A percentile compares a stretch with the other conserved stretches of the same genome.
Evolutionary conservation across 2,329 filamentous ascomycete genomes (phyloP).

Genomic region (Venturia asperata): DNA sequence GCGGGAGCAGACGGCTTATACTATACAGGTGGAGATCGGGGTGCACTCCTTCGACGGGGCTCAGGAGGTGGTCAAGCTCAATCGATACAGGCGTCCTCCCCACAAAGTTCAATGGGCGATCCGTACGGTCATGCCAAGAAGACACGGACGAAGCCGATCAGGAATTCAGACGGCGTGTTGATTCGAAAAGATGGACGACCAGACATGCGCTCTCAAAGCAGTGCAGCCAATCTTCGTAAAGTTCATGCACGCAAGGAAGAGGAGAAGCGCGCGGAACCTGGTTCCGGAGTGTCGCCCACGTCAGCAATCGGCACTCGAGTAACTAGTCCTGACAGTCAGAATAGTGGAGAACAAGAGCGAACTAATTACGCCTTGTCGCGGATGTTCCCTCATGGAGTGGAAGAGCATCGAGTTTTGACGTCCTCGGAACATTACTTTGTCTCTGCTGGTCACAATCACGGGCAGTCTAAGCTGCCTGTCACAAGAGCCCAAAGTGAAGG

Average conservation of each 20-base stretch:
- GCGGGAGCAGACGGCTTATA: slow-evolving; percentile 33
- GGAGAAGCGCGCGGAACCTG: slow-evolving; percentile 21
- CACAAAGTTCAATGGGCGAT: slow-evolving; percentile 23
- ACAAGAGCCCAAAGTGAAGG: slow-evolving; percentile 1
- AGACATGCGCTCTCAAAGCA: slow-evolving; percentile 46
- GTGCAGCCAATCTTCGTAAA: slow-evolving; percentile 45
- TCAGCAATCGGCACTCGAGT: background rate
- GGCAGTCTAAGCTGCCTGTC: background rate
- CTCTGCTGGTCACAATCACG: background rate
- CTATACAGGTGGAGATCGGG: slow-evolving; percentile 21
- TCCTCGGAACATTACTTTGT: slow-evolving; percentile 21
- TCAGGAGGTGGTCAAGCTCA: slow-evolving; percentile 24
- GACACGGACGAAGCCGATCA: slow-evolving; percentile 43
- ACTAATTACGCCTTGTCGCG: slow-evolving; percentile 29
- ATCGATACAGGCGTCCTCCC: slow-evolving; percentile 16
- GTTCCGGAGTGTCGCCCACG: background rate
- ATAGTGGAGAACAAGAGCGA: slow-evolving; percentile 19
- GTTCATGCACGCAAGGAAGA: slow-evolving; percentile 44
- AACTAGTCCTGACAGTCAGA: slow-evolving; percentile 9
- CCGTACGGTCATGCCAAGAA: slow-evolving; percentile 40
- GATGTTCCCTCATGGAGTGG: slow-evolving; percentile 33
- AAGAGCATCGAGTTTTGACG: slow-evolving; percentile 23
- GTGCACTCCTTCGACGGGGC: slow-evolving; percentile 30
- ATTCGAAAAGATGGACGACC: slow-evolving; percentile 46
- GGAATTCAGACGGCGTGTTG: slow-evolving; percentile 44